These are phyloP conservation scores for Carallia pectinifolia DNA, from an alignment of 345 rosid species.

Conservation along the genomic window DNA sequence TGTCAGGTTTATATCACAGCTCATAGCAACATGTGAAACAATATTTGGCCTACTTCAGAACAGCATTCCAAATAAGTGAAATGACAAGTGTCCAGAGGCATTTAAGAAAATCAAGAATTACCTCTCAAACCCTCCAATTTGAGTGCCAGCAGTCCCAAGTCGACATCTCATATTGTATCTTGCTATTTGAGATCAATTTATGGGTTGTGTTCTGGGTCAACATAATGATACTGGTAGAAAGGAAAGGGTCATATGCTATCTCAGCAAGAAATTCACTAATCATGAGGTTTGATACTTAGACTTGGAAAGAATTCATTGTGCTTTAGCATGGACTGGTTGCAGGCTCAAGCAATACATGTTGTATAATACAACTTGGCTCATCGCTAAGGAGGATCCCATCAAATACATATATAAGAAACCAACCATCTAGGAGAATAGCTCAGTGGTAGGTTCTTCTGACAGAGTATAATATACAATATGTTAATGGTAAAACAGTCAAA, in stretches of 20 bases:
- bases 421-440: neutral
- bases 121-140: neutral
- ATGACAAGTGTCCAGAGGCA: neutral
- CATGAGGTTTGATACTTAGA: neutral
- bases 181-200: rapidly evolving
- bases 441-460: neutral
- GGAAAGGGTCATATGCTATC: neutral
- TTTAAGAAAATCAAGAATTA: neutral
- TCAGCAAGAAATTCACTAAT: neutral
- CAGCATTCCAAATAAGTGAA: neutral
- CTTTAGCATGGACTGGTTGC: neutral
- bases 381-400: neutral
- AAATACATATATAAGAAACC: neutral
- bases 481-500: neutral
- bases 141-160: neutral
- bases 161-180: neutral
- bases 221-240: neutral
- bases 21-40: neutral
- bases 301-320: neutral
- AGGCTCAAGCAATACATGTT: too few species aligned
- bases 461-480: neutral
- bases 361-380: too few species aligned
- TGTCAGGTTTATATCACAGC: neutral
- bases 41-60: neutral
- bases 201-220: neutral